A percentile compares a stretch with the other conserved stretches of the same genome.
phyloP scores from a whole-genome alignment of 2,329 filamentous ascomycete species.

The Cercospora sp. region DNA sequence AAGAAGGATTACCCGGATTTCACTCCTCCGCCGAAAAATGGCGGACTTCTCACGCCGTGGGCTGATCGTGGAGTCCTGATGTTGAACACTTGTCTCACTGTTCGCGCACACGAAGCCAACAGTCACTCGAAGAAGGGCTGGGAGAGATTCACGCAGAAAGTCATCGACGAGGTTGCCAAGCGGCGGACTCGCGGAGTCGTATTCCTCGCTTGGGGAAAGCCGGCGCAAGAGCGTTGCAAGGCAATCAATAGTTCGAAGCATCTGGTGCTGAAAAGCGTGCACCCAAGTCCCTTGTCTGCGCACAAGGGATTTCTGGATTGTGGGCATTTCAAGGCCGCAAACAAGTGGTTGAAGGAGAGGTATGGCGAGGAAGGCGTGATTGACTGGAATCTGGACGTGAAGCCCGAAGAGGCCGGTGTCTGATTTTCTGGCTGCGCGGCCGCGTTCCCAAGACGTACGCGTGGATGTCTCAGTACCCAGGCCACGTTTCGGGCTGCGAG shows the following conservation, averaged over 20 bases:
- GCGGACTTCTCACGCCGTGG: constrained; percentile 87
- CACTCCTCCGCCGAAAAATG: constrained; percentile 69
- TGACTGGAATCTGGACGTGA: constrained; percentile 68
- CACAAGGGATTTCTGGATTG: constrained; percentile 69
- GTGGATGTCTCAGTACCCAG: too few relatives aligned
- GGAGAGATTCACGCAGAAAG: constrained; percentile 88
- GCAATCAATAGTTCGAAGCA: constrained; percentile 68
- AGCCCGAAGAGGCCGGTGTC: constrained; percentile 45
- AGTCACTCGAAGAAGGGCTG: constrained; percentile 84
- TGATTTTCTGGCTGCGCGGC: constrained; percentile 19
- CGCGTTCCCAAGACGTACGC: not conserved
- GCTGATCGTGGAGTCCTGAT: constrained; percentile 89
- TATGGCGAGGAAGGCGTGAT: constrained; percentile 81
- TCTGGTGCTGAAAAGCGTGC: constrained; percentile 79
- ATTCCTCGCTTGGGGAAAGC: constrained; percentile 90
- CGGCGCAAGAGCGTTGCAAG: constrained; percentile 75
- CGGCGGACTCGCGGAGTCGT: constrained; percentile 80
- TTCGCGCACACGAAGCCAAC: constrained; percentile 84
- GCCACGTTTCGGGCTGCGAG: not conserved
- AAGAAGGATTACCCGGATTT: constrained; percentile 85
- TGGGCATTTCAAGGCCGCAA: constrained; percentile 76
- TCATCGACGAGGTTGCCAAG: constrained; percentile 82
- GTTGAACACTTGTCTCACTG: constrained; percentile 92
- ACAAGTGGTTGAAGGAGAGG: constrained; percentile 75
- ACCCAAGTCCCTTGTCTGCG: constrained; percentile 92